Base-by-base conservation (phyloP, 2,329 filamentous ascomycete species). In the Claviceps maximensis region DNA sequence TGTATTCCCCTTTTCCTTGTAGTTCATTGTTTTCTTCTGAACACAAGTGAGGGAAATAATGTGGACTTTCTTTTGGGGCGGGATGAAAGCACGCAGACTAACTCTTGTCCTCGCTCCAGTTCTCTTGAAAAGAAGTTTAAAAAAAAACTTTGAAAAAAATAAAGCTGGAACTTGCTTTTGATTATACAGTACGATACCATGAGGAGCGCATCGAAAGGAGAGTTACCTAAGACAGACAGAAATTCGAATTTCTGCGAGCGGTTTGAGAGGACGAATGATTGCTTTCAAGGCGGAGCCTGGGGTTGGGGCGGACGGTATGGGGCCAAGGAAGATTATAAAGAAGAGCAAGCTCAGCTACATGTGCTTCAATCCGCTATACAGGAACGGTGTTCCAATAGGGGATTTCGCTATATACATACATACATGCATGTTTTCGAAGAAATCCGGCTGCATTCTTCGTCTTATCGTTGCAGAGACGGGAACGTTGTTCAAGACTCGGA, bases 71-170 rank as follows among this genome's bases (percentile, higher is more conserved):
- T n/a, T n/a, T n/a, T n/a, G n/a, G n/a, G n/a, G n/a, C n/a, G n/a
- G n/a, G n/a, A n/a, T n/a, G n/a, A n/a, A n/a, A n/a, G n/a, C n/a
- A n/a, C n/a, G n/a, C n/a, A n/a, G n/a, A n/a, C n/a, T n/a, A n/a
- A n/a, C n/a, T n/a, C n/a, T n/a, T n/a, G n/a, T n/a, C n/a, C n/a
- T n/a, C n/a, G 45, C 31, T 21, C 9, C n/a, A 46, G 40, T 53
- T 53, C 19, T 53, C 46, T 50, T 53, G 40, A 46, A 49, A 12
- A 27, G n/a, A n/a, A n/a, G n/a, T n/a, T 50, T 53, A 47, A 46
- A 49, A 12, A 27, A n/a, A n/a, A n/a, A n/a, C n/a, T n/a, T n/a
- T n/a, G n/a, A n/a, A n/a, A n/a, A n/a, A n/a, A n/a, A n/a, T 36
- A 8, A 27, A 31, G 23, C 21, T 29, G 17, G 38, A 17, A 2